Evolutionary conservation across 2,329 filamentous ascomycete genomes (phyloP).

Genomic region (Trichoderma atrobrunneum): DNA sequence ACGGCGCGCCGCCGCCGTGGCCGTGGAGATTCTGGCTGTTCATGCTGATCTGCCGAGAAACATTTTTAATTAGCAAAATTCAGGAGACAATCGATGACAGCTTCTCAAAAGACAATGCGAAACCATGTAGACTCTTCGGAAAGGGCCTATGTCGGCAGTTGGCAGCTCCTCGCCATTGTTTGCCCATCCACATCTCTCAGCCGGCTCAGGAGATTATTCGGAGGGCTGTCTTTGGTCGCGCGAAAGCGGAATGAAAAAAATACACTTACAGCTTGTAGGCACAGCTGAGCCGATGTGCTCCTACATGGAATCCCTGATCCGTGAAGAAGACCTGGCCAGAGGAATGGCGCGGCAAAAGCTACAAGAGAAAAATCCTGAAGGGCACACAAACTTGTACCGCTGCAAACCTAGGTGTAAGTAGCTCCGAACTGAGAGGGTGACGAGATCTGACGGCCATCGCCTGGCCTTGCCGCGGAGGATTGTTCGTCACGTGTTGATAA

Average conservation of each 20-base stretch:
- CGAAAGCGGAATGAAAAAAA: conserved; percentile 23
- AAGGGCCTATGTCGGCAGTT: neutral
- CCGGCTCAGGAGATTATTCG: conserved; percentile 13
- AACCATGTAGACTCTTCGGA: neutral
- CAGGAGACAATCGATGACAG: neutral
- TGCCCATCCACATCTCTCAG: neutral
- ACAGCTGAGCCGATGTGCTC: conserved; percentile 32
- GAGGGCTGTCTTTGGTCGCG: conserved; percentile 22
- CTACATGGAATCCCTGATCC: conserved; percentile 36
- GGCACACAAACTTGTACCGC: conserved; percentile 22
- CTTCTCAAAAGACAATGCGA: neutral
- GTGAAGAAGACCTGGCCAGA: neutral
- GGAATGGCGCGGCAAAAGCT: neutral
- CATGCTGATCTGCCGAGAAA: conserved; percentile 37
- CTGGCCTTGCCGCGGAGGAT: conserved; percentile 29
- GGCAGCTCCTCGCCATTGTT: neutral
- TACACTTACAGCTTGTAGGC: conserved; percentile 36
- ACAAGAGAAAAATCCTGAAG: neutral
- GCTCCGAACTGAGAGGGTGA: conserved; percentile 37
- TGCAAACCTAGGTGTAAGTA: conserved; percentile 35
- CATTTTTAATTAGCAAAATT: conserved; percentile 9
- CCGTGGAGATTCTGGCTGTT: conserved; percentile 47
- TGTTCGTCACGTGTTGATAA: conserved; percentile 39
- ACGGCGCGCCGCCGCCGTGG: conserved; percentile 39
- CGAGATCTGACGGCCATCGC: conserved; percentile 33